Conservation (phyloP, 257 asterid genomes). For the Plantago elongata region DNA sequence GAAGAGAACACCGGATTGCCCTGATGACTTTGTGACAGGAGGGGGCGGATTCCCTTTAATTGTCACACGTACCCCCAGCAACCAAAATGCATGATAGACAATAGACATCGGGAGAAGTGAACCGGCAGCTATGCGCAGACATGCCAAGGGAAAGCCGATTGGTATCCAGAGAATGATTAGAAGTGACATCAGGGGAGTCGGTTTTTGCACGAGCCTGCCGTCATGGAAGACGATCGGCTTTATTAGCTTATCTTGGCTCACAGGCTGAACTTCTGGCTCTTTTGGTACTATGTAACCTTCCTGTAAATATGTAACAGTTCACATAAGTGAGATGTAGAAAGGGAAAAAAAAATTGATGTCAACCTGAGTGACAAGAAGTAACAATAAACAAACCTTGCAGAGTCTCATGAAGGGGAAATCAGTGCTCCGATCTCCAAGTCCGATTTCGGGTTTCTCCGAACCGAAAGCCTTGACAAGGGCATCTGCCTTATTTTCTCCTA, state of each 20-base stretch:
- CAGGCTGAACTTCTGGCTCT: slow-evolving; percentile 30
- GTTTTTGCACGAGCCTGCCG: slow-evolving; percentile 72
- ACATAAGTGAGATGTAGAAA: no score
- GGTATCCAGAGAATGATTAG: slow-evolving; percentile 70
- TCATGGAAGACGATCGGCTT: slow-evolving; percentile 72
- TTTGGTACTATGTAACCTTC: slow-evolving; percentile 51
- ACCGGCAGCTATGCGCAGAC: slow-evolving; percentile 59
- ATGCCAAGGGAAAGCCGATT: slow-evolving; percentile 52
- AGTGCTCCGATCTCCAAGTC: slow-evolving; percentile 57
- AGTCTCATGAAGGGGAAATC: slow-evolving; percentile 65
- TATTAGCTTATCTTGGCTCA: slow-evolving; percentile 45
- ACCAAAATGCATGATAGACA: slow-evolving; percentile 49
- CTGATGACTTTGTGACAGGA: slow-evolving; percentile 28
- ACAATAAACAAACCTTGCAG: slow-evolving; percentile 48
- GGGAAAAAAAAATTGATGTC: not conserved
- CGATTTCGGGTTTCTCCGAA: slow-evolving; percentile 33
- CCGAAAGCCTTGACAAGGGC: slow-evolving; percentile 34
- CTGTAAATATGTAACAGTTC: slow-evolving; percentile 27
- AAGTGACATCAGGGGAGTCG: slow-evolving; percentile 47
- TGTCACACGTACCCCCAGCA: slow-evolving; percentile 54
- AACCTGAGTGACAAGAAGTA: not conserved
- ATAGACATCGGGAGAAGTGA: slow-evolving; percentile 62
- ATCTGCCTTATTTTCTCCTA: slow-evolving; percentile 47
- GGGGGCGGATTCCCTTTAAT: slow-evolving; percentile 73
- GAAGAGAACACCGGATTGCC: slow-evolving; percentile 52